These are phyloP conservation scores for Omphalotus guepiniiformis DNA, from an alignment of 768 basidiomycete genomes.

Conservation along the genomic window DNA sequence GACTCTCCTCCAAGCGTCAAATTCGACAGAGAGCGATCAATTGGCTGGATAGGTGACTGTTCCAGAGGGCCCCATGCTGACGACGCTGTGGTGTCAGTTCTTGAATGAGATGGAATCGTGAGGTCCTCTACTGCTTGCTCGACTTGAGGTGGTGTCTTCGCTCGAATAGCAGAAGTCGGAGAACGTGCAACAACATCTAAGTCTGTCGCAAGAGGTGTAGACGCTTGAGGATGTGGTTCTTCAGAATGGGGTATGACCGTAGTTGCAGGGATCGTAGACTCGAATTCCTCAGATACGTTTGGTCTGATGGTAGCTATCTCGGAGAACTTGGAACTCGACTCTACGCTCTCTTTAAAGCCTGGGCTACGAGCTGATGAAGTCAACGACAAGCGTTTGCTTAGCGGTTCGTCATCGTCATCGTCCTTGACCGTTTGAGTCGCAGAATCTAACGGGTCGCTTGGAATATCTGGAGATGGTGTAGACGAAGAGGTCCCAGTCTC, in stretches of 20 bases:
- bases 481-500: constrained; percentile 20
- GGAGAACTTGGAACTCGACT: constrained; percentile 26
- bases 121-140: too few species aligned
- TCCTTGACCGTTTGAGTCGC: constrained; percentile 24
- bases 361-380: constrained; percentile 24
- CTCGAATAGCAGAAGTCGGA: not conserved
- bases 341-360: constrained; percentile 53
- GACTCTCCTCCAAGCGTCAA: not conserved
- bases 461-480: too few species aligned
- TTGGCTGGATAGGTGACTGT: constrained; percentile 12
- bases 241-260: constrained; percentile 8
- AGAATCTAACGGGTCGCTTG: constrained; percentile 33
- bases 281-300: constrained; percentile 27
- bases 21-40: not conserved
- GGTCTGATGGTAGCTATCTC: constrained; percentile 42
- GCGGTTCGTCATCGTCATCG: constrained; percentile 27
- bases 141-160: too few species aligned
- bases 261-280: constrained; percentile 21
- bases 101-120: not conserved
- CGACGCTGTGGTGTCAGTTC: constrained; percentile 7
- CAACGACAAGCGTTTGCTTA: constrained; percentile 16
- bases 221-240: constrained; percentile 7
- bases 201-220: too few species aligned
- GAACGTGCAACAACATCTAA: too few species aligned
- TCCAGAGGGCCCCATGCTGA: constrained; percentile 15